Base-by-base conservation (phyloP, 2,329 filamentous ascomycete species). In the Escovopsis sp. region DNA sequence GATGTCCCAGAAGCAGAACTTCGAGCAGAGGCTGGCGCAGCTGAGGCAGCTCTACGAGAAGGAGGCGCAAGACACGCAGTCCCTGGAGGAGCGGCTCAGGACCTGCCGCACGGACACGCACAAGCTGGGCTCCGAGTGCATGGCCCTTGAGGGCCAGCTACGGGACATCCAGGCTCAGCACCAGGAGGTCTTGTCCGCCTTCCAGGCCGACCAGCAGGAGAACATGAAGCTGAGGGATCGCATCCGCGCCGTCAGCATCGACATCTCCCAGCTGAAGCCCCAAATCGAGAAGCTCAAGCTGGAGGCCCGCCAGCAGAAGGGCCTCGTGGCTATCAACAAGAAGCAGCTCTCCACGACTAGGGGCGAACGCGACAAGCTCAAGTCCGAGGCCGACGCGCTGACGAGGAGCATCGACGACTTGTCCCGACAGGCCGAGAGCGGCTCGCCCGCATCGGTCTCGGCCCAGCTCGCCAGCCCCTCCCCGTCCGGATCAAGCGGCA, bases 291-390 rank as follows among this genome's bases (percentile, higher is more conserved):
- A 94, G 64, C 69, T 93, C 48, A 86, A 82, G 54, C 84, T 80
- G 11, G 86, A 94, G 47, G 86, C 86, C 18, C 77, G 90, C 29
- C 90, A 96, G 56, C 87, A 96, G 52, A 96, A 93, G 62, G 90
- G 90, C 14, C 68, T 96, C 44, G 88, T 93, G 21, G 87, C 90
- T 30, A 98, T 98, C 61, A 94, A 94, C 62, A 96, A 92, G 68
- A 98, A 98, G 63, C 90, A 98, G 60, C 65, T 96, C 40, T 74
- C 79, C 26, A 94, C 87, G 1, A 84, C 80, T 38, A 90, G 98
- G 56, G 73, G 72, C 33, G 88, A 96, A 55, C 74, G 83, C 23
- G 88, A 96, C 41, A 88, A 84, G 63, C 65, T 94, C 27, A 87
- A 86, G 61, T 63, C 66, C 2, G 88, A 96, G 55, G 78, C 79